Evolutionary conservation across 2,329 filamentous ascomycete genomes (phyloP).

Genomic region (Talaromyces sp.): DNA sequence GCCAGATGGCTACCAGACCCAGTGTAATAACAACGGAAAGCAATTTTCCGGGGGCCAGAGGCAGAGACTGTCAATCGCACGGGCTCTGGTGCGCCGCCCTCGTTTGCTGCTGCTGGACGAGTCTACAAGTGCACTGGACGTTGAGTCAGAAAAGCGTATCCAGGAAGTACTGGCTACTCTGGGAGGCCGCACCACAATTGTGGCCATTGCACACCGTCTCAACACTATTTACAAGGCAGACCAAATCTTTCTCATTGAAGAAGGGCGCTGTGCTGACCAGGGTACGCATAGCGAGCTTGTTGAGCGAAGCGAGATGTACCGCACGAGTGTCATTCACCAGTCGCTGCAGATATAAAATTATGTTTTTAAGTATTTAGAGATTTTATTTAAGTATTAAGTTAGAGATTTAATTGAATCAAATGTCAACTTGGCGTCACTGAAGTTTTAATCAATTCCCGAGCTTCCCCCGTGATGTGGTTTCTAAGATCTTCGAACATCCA

Average conservation of each 20-base stretch:
- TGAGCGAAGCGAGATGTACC: slow-evolving; percentile 45
- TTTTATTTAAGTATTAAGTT: neutral
- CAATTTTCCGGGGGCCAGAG: slow-evolving; percentile 54
- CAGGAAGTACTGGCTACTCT: slow-evolving; percentile 41
- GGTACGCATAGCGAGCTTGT: slow-evolving; percentile 47
- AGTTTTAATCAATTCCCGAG: too few species aligned
- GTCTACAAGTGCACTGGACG: slow-evolving; percentile 55
- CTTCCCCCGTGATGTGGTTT: too few species aligned
- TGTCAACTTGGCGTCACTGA: too few species aligned
- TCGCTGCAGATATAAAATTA: slow-evolving; percentile 23
- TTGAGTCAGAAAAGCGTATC: slow-evolving; percentile 47
- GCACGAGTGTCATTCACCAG: slow-evolving; percentile 46
- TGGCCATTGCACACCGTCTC: slow-evolving; percentile 38
- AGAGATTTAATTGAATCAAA: neutral
- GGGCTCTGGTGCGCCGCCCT: slow-evolving; percentile 52
- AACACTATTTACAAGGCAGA: slow-evolving; percentile 55
- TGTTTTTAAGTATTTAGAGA: neutral
- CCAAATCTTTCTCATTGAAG: slow-evolving; percentile 60
- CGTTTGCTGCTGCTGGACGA: slow-evolving; percentile 56
- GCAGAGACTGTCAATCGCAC: slow-evolving; percentile 54
- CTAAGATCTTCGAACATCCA: too few species aligned
- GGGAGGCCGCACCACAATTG: slow-evolving; percentile 40
- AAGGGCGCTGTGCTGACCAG: slow-evolving; percentile 43
- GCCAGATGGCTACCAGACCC: slow-evolving; percentile 61
- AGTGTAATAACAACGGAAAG: slow-evolving; percentile 53